Conservation (phyloP, 768 basidiomycete genomes). For the Hortiboletus campestris region DNA sequence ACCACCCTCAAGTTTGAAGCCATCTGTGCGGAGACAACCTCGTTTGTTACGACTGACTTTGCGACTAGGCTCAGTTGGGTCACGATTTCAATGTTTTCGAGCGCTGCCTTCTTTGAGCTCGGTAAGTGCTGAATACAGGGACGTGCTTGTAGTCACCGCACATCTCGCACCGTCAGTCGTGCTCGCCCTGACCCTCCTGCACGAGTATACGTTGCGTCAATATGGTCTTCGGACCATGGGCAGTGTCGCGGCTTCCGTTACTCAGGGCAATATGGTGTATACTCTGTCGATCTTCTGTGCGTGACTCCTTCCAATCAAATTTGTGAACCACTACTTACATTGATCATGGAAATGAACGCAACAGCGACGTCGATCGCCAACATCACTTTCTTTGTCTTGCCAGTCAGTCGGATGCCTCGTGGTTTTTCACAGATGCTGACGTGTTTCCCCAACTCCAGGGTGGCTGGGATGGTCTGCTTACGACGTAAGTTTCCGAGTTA, state of each 20-base stretch:
- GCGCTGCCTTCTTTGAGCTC: conserved; percentile 12
- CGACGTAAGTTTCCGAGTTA: no score
- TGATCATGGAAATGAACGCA: no score
- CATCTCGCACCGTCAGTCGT: background rate
- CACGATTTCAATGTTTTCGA: conserved; percentile 6
- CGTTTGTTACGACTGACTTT: background rate
- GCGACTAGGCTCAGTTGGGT: conserved; percentile 2
- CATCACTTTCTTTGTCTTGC: background rate
- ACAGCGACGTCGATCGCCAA: background rate
- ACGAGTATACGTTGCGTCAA: background rate
- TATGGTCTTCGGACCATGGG: background rate
- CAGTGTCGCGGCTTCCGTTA: background rate
- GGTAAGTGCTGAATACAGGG: background rate
- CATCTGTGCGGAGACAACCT: conserved; percentile 3
- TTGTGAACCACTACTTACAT: no score
- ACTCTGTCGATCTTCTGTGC: no score
- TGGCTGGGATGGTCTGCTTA: no score
- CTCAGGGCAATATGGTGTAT: conserved; percentile 10
- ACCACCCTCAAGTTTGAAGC: conserved; percentile 3
- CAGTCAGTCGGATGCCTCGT: background rate
- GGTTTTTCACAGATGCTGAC: background rate
- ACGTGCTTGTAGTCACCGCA: background rate
- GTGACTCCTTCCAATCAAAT: no score
- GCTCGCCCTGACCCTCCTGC: conserved; percentile 5
- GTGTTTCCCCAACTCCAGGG: no score